Conservation (phyloP, 1,284 basidiomycete genomes). For the Cerrena zonata region DNA sequence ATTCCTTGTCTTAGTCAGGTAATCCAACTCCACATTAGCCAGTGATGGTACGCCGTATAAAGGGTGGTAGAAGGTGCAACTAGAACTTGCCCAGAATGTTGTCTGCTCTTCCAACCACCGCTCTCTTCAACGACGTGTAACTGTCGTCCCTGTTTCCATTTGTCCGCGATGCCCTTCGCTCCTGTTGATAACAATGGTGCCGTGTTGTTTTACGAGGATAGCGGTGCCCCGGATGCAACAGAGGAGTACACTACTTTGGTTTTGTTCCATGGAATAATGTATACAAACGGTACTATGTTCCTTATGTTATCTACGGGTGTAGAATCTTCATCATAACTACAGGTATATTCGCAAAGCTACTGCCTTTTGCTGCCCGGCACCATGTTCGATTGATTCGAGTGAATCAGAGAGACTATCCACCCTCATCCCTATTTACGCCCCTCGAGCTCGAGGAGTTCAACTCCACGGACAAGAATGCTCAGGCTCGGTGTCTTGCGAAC, state of each 20-base stretch:
- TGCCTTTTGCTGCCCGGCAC: not conserved
- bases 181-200: slow-evolving; percentile 15
- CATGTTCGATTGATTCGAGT: not conserved
- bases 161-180: slow-evolving; percentile 16
- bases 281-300: slow-evolving; percentile 16
- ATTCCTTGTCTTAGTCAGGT: too few species aligned
- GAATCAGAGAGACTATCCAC: not conserved
- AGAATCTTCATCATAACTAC: not conserved
- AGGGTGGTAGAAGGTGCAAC: too few species aligned
- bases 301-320: not conserved
- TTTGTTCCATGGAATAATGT: slow-evolving; percentile 22
- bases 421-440: not conserved
- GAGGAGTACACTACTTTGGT: slow-evolving; percentile 19
- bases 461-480: not conserved
- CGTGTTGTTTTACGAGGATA: slow-evolving; percentile 19
- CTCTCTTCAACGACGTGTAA: too few species aligned
- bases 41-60: too few species aligned
- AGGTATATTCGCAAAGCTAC: not conserved
- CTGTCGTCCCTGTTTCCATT: too few species aligned
- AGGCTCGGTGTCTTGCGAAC: not conserved
- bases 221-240: slow-evolving; percentile 10
- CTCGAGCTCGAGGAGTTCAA: not conserved
- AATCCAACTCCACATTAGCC: too few species aligned
- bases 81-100: too few species aligned
- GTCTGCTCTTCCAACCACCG: too few species aligned